Base-by-base conservation (phyloP, 495 filamentous ascomycete species). In the Ramalina intermedia region DNA sequence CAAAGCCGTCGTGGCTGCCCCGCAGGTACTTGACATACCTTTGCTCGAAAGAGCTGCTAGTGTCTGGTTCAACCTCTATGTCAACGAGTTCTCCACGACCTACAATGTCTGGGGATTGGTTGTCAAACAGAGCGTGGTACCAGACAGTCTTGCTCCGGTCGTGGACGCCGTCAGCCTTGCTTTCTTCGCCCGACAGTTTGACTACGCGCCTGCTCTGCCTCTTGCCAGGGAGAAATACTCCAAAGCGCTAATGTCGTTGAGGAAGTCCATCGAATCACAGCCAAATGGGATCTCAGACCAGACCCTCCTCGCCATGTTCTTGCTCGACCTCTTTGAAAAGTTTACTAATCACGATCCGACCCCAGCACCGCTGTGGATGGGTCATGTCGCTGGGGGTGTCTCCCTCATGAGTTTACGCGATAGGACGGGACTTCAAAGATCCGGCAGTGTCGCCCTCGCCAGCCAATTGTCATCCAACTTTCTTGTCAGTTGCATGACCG, bases 281-380 rank as follows among this genome's bases (percentile, higher is more conserved):
- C 48, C 52, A 26, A 33, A 23, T 3, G 49, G 48, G 6, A 47
- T 23, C 6, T 49, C 38, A 14, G 58, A 62, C 35, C 29, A 49
- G 4, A 58, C 59, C 3, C 35, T 62, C 8, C 47, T 58, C 33
- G 43, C 59, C 4, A 49, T 59, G n/a, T 39, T 62, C 14, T 48
- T 62, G 21, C 59, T 62, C n/a, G 59, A 62, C 41, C 57, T 62
- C 2, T 62, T 58, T 40, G 58, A 61, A 42, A 62, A 62, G 44
- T 48, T 61, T 2, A 54, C 51, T 1, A 49, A 53, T 41, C 37
- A 50, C 37, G 40, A 50, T 18, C 51, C 58, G 17, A n/a, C 26
- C n/a, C 38, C 49, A 12, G 38, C 46, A 12, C n/a, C n/a, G 5
- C 35, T 55, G 5, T 59, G 55, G 55, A 60, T 56, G 51, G 54